Base-by-base conservation (phyloP, 148 eudicot species). In the Polygonum maritimum region DNA sequence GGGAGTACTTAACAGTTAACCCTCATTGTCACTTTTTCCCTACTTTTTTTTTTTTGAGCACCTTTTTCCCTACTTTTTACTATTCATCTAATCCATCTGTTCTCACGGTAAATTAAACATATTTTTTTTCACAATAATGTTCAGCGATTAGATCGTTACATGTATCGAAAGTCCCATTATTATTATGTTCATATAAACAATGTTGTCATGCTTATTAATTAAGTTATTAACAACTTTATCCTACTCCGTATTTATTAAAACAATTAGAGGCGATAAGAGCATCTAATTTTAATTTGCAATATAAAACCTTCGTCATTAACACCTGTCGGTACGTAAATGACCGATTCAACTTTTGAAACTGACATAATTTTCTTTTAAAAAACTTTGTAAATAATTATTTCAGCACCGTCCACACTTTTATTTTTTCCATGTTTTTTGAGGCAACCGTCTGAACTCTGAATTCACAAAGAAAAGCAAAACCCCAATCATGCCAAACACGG, bases 371-470 rank as follows among this genome's bases (percentile, higher is more conserved):
- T 49, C 3, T 41, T 11, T 22, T 9, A 26, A 60, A 60, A 21
- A 5, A 57, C 39, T 60, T 22, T 26, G 13, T 60, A 26, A 60
- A 60, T 60, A 67, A 67, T 36, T 35, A 67, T 67, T 67, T 38
- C n/a, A 67, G 71, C 71, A 67, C 71, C 71, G 71, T 67, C 71
- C 71, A 67, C 71, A 13, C 69, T 5, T 67, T 21, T 35, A 10
- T 63, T 65, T 67, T 58, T 21, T 8, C 41, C 44, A 14, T 10
- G 3, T 67, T 67, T 35, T 35, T 35, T 67, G 71, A 67, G 71
- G 71, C 70, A 31, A 63, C 70, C 70, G 70, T 35, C 41, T 63
- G 41, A 63, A 35, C 33, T 35, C 41, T 63, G 41, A 63, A 35
- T 63, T 63, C 70, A 63, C 70, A 63, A 63, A 6, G 70, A 35